Percentiles rank a stretch among this genome's conserved stretches.
Evolutionary conservation across 306 rosid genomes (phyloP).

Genomic region (Macrotyloma uniflorum): DNA sequence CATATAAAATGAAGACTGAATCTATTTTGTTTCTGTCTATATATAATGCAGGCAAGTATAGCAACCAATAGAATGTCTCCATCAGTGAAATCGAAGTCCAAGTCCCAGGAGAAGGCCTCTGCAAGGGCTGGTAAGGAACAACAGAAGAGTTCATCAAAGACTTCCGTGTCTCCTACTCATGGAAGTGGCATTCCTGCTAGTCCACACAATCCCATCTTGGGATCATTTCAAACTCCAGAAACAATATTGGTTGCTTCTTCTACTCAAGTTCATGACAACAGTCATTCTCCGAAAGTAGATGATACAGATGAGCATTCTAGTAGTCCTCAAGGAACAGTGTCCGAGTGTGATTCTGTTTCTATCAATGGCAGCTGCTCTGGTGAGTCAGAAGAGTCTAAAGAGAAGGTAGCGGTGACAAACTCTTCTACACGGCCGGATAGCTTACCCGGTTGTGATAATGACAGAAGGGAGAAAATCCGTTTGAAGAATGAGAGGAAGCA

Average conservation of each 20-base stretch:
- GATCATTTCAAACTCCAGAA: slow-evolving; percentile 74
- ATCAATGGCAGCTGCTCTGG: slow-evolving; percentile 89
- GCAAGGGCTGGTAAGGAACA: slow-evolving; percentile 57
- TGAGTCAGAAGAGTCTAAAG: slow-evolving; percentile 83
- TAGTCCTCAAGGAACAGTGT: slow-evolving; percentile 54
- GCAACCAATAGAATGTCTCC: slow-evolving; percentile 67
- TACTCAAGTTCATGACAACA: slow-evolving; percentile 48
- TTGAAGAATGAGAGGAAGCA: slow-evolving; percentile 88
- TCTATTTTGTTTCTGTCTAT: not conserved
- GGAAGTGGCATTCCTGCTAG: slow-evolving; percentile 57
- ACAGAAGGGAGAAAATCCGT: slow-evolving; percentile 80
- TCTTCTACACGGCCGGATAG: slow-evolving; percentile 52
- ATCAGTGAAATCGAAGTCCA: slow-evolving; percentile 71
- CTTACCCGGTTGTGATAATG: slow-evolving; percentile 77
- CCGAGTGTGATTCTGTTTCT: slow-evolving; percentile 80
- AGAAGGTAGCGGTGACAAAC: slow-evolving; percentile 50
- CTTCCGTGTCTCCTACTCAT: slow-evolving; percentile 51
- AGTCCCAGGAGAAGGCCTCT: slow-evolving; percentile 58
- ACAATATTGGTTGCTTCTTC: slow-evolving; percentile 51
- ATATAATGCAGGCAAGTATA: slow-evolving; percentile 21
- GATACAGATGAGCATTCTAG: slow-evolving; percentile 74
- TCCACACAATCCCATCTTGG: slow-evolving; percentile 64
- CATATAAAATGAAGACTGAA: slow-evolving; percentile 6
- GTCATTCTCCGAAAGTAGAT: slow-evolving; percentile 61
- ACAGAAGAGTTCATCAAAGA: slow-evolving; percentile 58